Percentiles rank a stretch among this genome's conserved stretches.
Evolutionary conservation across 352 stramenopile genomes (phyloP).

Genomic region (Pythium vanterpoolii): DNA sequence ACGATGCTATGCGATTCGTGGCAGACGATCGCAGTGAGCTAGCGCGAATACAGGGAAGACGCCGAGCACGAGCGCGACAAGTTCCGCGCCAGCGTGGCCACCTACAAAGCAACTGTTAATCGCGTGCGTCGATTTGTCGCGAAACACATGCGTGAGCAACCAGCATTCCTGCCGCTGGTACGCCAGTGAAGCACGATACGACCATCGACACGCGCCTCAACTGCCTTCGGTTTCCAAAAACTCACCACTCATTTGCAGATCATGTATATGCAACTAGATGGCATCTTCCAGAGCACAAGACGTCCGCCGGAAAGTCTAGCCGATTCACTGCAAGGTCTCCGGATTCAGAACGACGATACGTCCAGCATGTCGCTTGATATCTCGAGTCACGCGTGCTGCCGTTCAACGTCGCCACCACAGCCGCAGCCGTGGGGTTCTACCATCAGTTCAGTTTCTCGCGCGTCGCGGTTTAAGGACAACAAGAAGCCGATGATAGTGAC

Average conservation of each 20-base stretch:
- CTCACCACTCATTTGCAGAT: background rate
- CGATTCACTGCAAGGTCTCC: background rate
- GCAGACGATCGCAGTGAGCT: too few species aligned
- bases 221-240: too few species aligned
- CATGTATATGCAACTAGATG: slow-evolving; percentile 8
- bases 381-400: slow-evolving; percentile 7
- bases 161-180: too few species aligned
- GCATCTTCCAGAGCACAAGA: background rate
- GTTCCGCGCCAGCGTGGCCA: too few species aligned
- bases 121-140: too few species aligned
- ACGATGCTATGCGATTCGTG: too few species aligned
- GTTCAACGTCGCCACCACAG: background rate
- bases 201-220: too few species aligned
- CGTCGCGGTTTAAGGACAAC: background rate
- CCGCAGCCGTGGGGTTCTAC: slow-evolving; percentile 1
- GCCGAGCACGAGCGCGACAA: too few species aligned
- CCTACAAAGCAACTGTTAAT: too few species aligned
- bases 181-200: too few species aligned
- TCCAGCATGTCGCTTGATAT: background rate
- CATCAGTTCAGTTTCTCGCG: background rate
- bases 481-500: background rate
- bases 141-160: too few species aligned
- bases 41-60: too few species aligned
- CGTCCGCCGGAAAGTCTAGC: background rate
- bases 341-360: background rate